Percentiles rank a stretch among this genome's conserved stretches.
phyloP scores from a whole-genome alignment of 2,329 filamentous ascomycete species.

The Verticillium tricorpus region DNA sequence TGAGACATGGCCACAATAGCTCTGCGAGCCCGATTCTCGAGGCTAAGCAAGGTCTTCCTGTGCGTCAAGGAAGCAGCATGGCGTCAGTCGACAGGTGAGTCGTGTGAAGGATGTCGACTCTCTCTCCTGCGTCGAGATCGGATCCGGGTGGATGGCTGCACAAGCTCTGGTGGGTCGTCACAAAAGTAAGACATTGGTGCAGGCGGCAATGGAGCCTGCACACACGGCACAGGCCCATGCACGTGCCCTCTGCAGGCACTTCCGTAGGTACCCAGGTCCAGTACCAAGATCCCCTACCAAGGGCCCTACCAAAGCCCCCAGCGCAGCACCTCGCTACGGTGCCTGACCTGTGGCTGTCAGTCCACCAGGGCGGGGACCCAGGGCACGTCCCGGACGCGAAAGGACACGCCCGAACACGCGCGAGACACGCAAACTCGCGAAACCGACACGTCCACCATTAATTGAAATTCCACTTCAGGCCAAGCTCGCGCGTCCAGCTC shows the following conservation, averaged over 20 bases:
- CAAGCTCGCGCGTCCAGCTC: not conserved
- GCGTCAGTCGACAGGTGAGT: not conserved
- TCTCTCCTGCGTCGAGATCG: too few species aligned
- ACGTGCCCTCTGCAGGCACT: not conserved
- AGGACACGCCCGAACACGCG: not conserved
- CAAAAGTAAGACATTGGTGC: not conserved
- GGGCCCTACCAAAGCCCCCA: too few species aligned
- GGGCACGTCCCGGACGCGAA: not conserved
- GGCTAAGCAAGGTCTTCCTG: too few species aligned
- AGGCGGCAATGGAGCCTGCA: not conserved
- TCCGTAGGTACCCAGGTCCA: not conserved
- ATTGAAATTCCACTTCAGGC: slow-evolving; percentile 14
- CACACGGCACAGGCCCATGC: not conserved
- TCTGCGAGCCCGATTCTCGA: not conserved
- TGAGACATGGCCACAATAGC: slow-evolving; percentile 17
- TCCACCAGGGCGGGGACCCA: not conserved
- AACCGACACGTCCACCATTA: slow-evolving; percentile 35
- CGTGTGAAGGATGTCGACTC: not conserved
- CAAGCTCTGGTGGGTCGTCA: not conserved
- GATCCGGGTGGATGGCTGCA: not conserved
- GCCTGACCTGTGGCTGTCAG: too few species aligned
- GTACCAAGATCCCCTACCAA: too few species aligned
- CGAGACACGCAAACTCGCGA: slow-evolving; percentile 34
- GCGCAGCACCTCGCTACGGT: too few species aligned
- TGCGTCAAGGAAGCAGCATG: too few species aligned